Evolutionary conservation across 352 stramenopile species (phyloP), one percentile per base, ranked within the genome.

Genomic region (Globisporangium acanthophoron): DNA sequence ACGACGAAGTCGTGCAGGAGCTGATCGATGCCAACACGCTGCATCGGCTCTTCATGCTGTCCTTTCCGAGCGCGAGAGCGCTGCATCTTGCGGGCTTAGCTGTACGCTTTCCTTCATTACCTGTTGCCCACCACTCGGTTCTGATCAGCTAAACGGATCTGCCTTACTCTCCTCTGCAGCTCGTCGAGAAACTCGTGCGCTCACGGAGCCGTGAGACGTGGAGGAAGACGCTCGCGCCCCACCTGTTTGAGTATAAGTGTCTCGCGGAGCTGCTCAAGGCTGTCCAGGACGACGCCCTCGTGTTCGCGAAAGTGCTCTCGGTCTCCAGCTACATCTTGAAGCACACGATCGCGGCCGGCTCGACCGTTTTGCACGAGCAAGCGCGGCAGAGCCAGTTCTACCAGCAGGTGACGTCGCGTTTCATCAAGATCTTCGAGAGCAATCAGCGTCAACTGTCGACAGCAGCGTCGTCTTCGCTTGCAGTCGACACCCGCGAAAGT

Each of bases 11-110:
- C 5, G 62, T 82, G 2, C 71, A 83, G 20, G 75, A 88, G 35
- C 61, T 88, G 15, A 61, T 66, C 0, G 76, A 86, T 46, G 56
- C 67, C 18, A 81, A 62, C 31, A 78, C 76, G 2, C 48, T 85
- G 21, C 78, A 88, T 65, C 70, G 73, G 3, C 64, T 88, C 18
- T 85, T 88, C 47, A 46, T 67, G 44, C 47, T 88, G 37, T 56
- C 44, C 5, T 83, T 85, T 31, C 24, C 15, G 58, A 33, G 54
- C 5, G 58, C 52, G 20, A 35, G 16, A 16, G 40, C 54, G 16
- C 48, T 56, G n/a, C 60, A 73, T n/a, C 31, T 63, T 5, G 35
- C 24, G 15, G 48, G 33, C 3, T 52, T 78, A 46, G 37, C 58
- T 58, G 68, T 76, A 49, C 33, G 61, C 39, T 47, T 27, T 37